Percentiles rank a stretch among this genome's conserved stretches.
Conservation (phyloP, 2,329 filamentous ascomycete genomes). For the Aplosporella prunicola region DNA sequence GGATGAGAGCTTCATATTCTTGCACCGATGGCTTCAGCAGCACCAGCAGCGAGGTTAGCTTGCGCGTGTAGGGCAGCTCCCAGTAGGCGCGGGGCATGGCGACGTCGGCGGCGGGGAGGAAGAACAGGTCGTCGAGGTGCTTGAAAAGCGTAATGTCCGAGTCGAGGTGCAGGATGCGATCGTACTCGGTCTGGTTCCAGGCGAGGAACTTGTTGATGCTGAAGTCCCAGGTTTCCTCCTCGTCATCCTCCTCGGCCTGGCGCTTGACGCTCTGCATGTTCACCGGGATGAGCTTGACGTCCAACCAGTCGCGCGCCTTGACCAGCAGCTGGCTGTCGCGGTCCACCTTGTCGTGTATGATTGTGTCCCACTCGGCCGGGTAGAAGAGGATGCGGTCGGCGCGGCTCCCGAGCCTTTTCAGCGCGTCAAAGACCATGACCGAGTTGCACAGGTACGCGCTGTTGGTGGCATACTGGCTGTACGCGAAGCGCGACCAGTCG, state of each 20-base stretch:
- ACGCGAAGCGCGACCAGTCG: constrained; percentile 33
- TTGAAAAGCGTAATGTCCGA: constrained; percentile 55
- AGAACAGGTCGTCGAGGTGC: constrained; percentile 61
- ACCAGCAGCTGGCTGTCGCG: constrained; percentile 39
- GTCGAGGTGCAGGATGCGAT: constrained; percentile 49
- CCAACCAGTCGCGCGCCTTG: constrained; percentile 40
- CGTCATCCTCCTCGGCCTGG: constrained; percentile 1
- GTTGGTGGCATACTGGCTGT: constrained; percentile 36
- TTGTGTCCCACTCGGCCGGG: constrained; percentile 30
- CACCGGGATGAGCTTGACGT: constrained; percentile 41
- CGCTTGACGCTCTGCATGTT: constrained; percentile 30
- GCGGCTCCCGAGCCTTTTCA: constrained; percentile 33
- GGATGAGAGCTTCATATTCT: constrained; percentile 37
- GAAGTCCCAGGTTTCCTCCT: constrained; percentile 46
- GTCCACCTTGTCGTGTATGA: constrained; percentile 20
- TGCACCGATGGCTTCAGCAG: constrained; percentile 48
- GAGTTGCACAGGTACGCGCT: constrained; percentile 35
- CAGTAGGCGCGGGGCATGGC: constrained; percentile 67
- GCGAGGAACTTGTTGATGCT: constrained; percentile 60
- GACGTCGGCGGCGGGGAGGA: constrained; percentile 50
- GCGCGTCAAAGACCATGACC: constrained; percentile 36
- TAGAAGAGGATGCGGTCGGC: constrained; percentile 39
- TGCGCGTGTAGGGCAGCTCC: constrained; percentile 36
- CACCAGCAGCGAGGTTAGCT: constrained; percentile 52
- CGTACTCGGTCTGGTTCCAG: constrained; percentile 57